A percentile compares a stretch with the other conserved stretches of the same genome.
These are phyloP conservation scores for Funneliformis geosporum DNA, from an alignment of 192 early-diverging fungal species.

Conservation along the genomic window DNA sequence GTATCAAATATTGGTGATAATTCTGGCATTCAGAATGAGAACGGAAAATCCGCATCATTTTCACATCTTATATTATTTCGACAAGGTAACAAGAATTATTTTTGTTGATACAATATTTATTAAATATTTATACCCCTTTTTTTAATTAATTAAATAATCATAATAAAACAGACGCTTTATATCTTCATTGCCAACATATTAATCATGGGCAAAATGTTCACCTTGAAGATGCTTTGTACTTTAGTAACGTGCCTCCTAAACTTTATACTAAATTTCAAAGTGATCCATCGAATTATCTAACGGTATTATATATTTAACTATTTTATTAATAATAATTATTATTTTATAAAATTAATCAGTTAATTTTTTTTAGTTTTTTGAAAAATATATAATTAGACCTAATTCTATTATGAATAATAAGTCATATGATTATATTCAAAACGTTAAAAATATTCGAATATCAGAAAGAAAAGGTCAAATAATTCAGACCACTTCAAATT, in stretches of 20 bases:
- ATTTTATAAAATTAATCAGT: background rate
- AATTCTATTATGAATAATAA: background rate
- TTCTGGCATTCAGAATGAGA: background rate
- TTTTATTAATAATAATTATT: background rate
- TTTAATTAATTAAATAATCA: background rate
- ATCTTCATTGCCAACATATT: slow-evolving; percentile 13
- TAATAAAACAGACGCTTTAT: slow-evolving; percentile 12
- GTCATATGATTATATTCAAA: background rate
- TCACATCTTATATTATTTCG: slow-evolving; percentile 24
- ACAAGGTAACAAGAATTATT: background rate
- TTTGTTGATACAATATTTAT: background rate
- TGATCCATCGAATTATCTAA: background rate
- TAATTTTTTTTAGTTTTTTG: slow-evolving; percentile 7
- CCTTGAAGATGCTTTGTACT: background rate
- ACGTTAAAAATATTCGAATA: background rate
- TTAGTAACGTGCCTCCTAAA: background rate
- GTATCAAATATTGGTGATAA: background rate
- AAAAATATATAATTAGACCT: background rate
- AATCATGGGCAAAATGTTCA: slow-evolving; percentile 8
- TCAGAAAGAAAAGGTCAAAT: background rate
- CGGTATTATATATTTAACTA: background rate
- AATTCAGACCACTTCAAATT: background rate
- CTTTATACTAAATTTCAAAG: background rate
- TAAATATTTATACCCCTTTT: background rate
- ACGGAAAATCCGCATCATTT: background rate